A percentile compares a stretch with the other conserved stretches of the same genome.
Evolutionary conservation across 768 basidiomycete genomes (phyloP).

Genomic region (Boletales sp.): DNA sequence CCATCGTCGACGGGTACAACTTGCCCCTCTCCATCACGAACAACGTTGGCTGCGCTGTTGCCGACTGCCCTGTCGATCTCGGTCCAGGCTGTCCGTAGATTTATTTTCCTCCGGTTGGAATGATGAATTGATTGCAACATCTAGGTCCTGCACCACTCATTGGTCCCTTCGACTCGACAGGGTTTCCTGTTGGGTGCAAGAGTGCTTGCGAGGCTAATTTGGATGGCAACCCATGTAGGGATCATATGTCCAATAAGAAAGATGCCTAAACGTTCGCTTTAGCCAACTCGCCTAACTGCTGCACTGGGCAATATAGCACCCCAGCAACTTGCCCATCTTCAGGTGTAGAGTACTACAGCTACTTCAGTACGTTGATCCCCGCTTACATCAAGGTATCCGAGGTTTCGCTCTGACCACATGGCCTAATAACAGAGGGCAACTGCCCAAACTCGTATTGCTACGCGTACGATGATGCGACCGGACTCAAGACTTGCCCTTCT

Average conservation of each 20-base stretch:
- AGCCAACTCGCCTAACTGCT: conserved; percentile 64
- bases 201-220: conserved; percentile 49
- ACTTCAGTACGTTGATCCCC: conserved; percentile 39
- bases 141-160: conserved; percentile 48
- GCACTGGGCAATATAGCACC: conserved; percentile 52
- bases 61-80: conserved; percentile 61
- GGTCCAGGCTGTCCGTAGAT: conserved; percentile 46
- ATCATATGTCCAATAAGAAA: not conserved
- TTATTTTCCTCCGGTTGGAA: not conserved
- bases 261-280: not conserved
- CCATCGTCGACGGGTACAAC: conserved; percentile 65
- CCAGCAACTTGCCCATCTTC: conserved; percentile 54
- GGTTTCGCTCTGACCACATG: conserved; percentile 1
- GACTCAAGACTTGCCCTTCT: conserved; percentile 41
- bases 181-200: conserved; percentile 57
- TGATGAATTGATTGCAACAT: not conserved
- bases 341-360: conserved; percentile 38
- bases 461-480: conserved; percentile 47
- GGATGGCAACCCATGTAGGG: conserved; percentile 31
- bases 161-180: conserved; percentile 52
- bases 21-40: conserved; percentile 57
- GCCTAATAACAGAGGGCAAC: conserved; percentile 30
- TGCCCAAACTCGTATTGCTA: conserved; percentile 49
- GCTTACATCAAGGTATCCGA: not conserved
- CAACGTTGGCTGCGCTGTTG: conserved; percentile 49